phyloP scores from a whole-genome alignment of 768 basidiomycete genomes.

The Leccinum incarnatum region DNA sequence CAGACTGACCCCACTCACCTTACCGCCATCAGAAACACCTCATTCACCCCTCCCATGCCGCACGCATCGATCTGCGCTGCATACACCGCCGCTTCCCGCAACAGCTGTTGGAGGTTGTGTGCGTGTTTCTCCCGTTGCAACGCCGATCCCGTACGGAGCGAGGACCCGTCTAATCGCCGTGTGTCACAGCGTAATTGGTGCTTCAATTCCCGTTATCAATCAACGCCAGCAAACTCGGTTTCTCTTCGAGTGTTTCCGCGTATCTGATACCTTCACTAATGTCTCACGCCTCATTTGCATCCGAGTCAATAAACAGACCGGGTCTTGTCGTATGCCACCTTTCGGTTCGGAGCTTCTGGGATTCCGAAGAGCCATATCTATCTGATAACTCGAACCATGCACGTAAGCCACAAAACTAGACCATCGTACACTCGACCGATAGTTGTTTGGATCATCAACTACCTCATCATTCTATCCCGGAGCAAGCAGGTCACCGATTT shows the following conservation, averaged over 20 bases:
- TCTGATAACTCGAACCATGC: neutral
- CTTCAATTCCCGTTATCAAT: constrained; percentile 57
- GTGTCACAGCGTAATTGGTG: constrained; percentile 89
- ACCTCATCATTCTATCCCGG: constrained; percentile 83
- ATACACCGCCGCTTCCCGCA: constrained; percentile 87
- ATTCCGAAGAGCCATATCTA: constrained; percentile 38
- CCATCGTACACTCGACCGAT: constrained; percentile 47
- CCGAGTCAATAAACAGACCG: constrained; percentile 83
- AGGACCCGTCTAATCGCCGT: constrained; percentile 76
- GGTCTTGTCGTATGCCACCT: constrained; percentile 87
- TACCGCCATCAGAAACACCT: constrained; percentile 88
- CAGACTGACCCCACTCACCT: constrained; percentile 48
- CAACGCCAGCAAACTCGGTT: constrained; percentile 19
- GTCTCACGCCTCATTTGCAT: constrained; percentile 95
- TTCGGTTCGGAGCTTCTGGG: constrained; percentile 44
- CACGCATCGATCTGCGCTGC: constrained; percentile 89
- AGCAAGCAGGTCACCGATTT: constrained; percentile 85
- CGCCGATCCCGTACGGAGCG: constrained; percentile 77
- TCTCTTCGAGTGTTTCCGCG: constrained; percentile 68
- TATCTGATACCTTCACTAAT: constrained; percentile 87
- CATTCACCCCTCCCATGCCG: constrained; percentile 85
- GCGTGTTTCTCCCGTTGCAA: constrained; percentile 93
- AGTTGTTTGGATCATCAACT: constrained; percentile 82
- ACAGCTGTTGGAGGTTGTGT: constrained; percentile 94
- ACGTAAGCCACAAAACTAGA: neutral